phyloP scores from a whole-genome alignment of 768 basidiomycete species.

The Kwoniella shandongensis region DNA sequence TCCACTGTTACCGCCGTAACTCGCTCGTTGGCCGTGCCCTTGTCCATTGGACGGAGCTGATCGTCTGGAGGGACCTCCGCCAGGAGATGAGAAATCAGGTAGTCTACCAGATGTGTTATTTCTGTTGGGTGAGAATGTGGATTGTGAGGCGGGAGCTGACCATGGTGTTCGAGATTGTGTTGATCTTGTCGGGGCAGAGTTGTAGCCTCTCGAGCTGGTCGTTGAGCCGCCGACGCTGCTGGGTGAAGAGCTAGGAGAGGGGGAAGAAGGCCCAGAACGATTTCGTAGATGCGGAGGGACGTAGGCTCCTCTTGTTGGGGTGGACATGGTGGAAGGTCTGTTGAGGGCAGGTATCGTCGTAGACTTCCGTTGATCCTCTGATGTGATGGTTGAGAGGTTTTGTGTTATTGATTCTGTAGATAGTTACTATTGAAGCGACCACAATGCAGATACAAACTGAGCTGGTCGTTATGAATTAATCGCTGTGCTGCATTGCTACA shows the following conservation, averaged over 20 bases:
- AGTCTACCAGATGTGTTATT: conserved; percentile 1
- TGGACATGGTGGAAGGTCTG: neutral
- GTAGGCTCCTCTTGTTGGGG: conserved; percentile 22
- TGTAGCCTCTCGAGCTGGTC: conserved; percentile 1
- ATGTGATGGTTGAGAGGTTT: too few relatives aligned
- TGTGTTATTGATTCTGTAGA: too few relatives aligned
- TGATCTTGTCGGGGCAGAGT: conserved; percentile 11
- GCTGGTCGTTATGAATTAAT: too few relatives aligned
- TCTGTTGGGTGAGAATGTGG: conserved; percentile 1
- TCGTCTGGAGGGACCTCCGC: neutral
- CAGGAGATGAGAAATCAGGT: neutral
- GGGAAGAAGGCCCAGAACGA: conserved; percentile 12
- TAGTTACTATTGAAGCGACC: too few relatives aligned
- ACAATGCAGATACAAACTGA: too few relatives aligned
- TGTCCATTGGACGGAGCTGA: neutral
- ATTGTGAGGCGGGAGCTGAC: conserved; percentile 7
- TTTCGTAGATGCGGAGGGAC: conserved; percentile 43
- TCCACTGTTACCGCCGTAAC: neutral
- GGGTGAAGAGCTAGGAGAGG: conserved; percentile 6
- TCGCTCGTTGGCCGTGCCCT: neutral
- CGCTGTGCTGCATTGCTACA: too few relatives aligned
- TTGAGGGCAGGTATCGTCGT: too few relatives aligned
- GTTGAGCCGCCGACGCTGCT: conserved; percentile 8
- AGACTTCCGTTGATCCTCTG: too few relatives aligned
- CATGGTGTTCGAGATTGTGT: conserved; percentile 29